Evolutionary conservation across 495 filamentous ascomycete genomes (phyloP).

Genomic region (Lichina pygmaea): DNA sequence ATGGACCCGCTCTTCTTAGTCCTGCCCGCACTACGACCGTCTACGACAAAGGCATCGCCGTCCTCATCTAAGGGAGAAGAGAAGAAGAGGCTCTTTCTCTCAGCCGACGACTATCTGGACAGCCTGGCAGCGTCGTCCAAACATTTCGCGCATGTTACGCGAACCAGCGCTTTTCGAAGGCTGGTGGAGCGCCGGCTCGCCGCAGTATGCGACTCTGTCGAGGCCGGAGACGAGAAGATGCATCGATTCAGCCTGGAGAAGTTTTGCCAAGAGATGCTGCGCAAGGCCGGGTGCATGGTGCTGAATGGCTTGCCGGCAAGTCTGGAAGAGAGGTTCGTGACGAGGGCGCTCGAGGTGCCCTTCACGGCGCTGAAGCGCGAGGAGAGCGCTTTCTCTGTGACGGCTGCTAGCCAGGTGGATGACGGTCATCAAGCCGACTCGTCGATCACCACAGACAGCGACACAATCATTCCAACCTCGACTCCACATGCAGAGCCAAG

Average conservation of each 20-base stretch:
- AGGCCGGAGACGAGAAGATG: slow-evolving; percentile 58
- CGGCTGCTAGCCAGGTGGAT: slow-evolving; percentile 1
- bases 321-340: slow-evolving; percentile 67
- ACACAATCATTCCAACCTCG: slow-evolving; percentile 1
- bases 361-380: slow-evolving; percentile 31
- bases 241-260: slow-evolving; percentile 48
- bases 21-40: slow-evolving; percentile 32
- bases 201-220: slow-evolving; percentile 48
- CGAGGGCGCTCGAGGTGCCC: slow-evolving; percentile 46
- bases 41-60: slow-evolving; percentile 2
- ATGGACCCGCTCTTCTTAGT: slow-evolving; percentile 67
- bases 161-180: slow-evolving; percentile 16
- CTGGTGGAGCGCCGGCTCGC: slow-evolving; percentile 25
- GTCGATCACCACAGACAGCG: slow-evolving; percentile 16
- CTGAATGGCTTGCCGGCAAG: slow-evolving; percentile 39
- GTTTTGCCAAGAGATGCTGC: slow-evolving; percentile 34
- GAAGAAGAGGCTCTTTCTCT: slow-evolving; percentile 39
- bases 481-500: slow-evolving; percentile 5
- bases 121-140: slow-evolving; percentile 22
- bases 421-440: slow-evolving; percentile 12
- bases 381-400: slow-evolving; percentile 8
- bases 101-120: slow-evolving; percentile 61
- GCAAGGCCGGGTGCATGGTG: slow-evolving; percentile 47
- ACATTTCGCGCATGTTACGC: slow-evolving; percentile 30
- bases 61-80: slow-evolving; percentile 10